Base-by-base conservation (phyloP, 805 yeast genomes). In the Allodekkera sacchari region DNA sequence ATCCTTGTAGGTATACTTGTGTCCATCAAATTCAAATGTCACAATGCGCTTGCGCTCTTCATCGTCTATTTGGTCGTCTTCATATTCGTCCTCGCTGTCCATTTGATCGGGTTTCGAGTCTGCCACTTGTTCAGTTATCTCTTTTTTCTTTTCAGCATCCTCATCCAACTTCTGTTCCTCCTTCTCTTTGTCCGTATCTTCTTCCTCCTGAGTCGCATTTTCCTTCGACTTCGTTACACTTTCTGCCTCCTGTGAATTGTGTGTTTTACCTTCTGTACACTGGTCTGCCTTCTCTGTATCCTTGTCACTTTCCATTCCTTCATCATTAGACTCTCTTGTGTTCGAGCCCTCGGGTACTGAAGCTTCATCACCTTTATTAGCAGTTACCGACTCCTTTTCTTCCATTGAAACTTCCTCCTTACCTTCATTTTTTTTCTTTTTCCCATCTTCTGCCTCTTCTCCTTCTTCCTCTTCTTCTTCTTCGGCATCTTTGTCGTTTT, bases 1-100 rank as follows among this genome's bases (percentile, higher is more conserved):
- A 53, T 89, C 97, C 45, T 82, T 83, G 58, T 82, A 92, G 15
- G 83, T 74, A 53, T 88, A 85, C 35, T 69, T 65, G 11, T 72
- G 73, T 1, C 95, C 96, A 50, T 84, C 94, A 52, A 77, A 79
- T 21, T 66, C 66, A 53, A 79, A 77, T 3, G 64, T 41, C 34
- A 47, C 50, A 2, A 63, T 61, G 7, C 68, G 61, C 17, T 66
- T 68, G 6, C 60, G 63, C 9, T 63, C 67, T 6, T 56, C 63
- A 13, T 55, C 62, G 5, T 59, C 58, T 0, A 54, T 55, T 2
- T 55, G 54, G 6, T 57, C 61, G 0, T 52, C 28, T 38, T 60
- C 35, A 38, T 47, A 42, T 3, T 38, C 49, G 2, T 39, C 44
- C 7, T 32, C 26, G 5, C n/a, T n/a, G n/a, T n/a, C n/a, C n/a